Evolutionary conservation across 345 rosid species (phyloP), one percentile per base, ranked within the genome.

Genomic region (Moringa oleifera): DNA sequence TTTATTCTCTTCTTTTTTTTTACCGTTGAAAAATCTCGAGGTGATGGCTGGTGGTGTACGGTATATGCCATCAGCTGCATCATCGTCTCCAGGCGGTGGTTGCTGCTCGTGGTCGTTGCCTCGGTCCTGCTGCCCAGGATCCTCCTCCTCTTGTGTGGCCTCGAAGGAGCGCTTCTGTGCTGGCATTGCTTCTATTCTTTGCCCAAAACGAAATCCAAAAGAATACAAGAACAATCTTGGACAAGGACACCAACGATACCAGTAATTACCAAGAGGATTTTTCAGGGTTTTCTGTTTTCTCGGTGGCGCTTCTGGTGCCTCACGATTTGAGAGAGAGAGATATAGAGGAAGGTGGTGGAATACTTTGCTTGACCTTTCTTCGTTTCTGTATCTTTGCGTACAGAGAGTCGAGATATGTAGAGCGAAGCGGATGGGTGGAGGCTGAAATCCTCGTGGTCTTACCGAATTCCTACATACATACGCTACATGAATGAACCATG

Each of bases 161-260:
- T 70, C 71, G 11, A n/a, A 50, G 10, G 68, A 66, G 23, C 72
- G 79, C 71, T 70, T 62, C 68, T 75, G 79, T 21, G 69, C 75
- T 49, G 79, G 79, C 79, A 75, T 75, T 75, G 72, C 66, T 56
- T 20, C 37, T 23, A 20, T 25, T 33, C 24, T 20, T 33, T 19
- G 37, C 53, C 5, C 3, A 28, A 28, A 28, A 2, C 3, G 8
- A 28, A 28, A 41, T 41, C 17, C 47, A 41, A 49, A 66, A 21
- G 51, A 18, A 17, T 50, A 24, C 15, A 23, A 31, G 9, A 2
- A 12, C 37, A 41, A 41, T 41, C 6, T 7, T 4, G 47, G n/a
- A 41, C 1, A 41, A 41, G 17, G 2, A 41, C 6, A 15, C 6
- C 12, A 4, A 7, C 1, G 17, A 41, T 41, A 53, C 25, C 18